Evolutionary conservation across 441 rosid species (phyloP), one percentile per base, ranked within the genome.

Genomic region (Pelargonium citronellum): DNA sequence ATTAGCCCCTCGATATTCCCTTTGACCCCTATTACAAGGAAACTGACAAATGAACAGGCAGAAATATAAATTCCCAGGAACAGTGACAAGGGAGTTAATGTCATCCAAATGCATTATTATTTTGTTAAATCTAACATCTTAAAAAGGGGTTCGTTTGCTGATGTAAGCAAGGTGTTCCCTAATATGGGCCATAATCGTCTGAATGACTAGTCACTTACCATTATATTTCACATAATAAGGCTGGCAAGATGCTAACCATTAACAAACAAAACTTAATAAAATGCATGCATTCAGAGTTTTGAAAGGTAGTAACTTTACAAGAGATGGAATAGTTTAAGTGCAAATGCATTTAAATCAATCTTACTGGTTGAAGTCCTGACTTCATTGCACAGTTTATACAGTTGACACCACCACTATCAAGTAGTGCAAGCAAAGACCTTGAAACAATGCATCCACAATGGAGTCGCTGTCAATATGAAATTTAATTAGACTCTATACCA

Each of bases 391-490:
- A 89, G 81, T 69, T 77, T 57, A 75, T 67, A 73, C 94, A 89
- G 69, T 76, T 77, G 22, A 89, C 85, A 16, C 91, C 95, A 0
- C 93, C 74, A 27, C 71, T 69, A 67, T 89, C 94, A 16, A 87
- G 82, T 76, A 87, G 84, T 81, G 85, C 88, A 76, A 89, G 73
- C 80, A 85, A 79, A 57, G 76, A 72, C 77, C 75, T 77, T 0
- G 94, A 87, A 74, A 84, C 88, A 67, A 87, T 85, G 84, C 94
- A 89, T 82, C 94, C 94, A 78, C 94, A 87, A 75, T 89, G 94
- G 68, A 89, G 83, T 73, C 81, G 87, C 94, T 89, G 87, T 66
- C 69, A 71, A 69, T 44, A 55, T 16, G 73, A 71, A 66, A 67
- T 24, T 4, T 9, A 67, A 67, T 20, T 66, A 58, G 27, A 71